Evolutionary conservation across 768 basidiomycete genomes (phyloP).

Genomic region (Pleurotus citrinopileatus): DNA sequence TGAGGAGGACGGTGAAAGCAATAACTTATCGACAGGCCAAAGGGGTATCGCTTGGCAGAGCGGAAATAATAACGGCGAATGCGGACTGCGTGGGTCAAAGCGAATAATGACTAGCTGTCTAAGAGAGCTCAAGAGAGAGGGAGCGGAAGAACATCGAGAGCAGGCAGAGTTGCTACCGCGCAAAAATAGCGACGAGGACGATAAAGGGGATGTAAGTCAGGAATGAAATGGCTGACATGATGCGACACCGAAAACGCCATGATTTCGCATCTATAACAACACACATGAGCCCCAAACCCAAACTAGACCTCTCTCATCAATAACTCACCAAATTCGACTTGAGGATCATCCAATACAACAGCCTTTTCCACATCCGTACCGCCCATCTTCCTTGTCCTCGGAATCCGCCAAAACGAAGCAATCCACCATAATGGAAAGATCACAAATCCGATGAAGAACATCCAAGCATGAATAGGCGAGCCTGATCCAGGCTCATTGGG

Average conservation of each 20-base stretch:
- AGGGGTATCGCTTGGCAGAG: constrained; percentile 5
- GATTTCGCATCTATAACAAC: constrained; percentile 57
- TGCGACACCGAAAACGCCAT: constrained; percentile 75
- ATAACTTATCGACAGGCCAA: constrained; percentile 10
- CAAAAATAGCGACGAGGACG: constrained; percentile 67
- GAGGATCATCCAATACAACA: constrained; percentile 75
- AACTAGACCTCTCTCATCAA: not conserved
- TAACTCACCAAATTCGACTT: constrained; percentile 69
- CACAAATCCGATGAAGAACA: constrained; percentile 74
- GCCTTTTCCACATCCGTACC: constrained; percentile 59
- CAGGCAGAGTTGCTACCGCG: constrained; percentile 12
- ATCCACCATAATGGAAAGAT: constrained; percentile 67
- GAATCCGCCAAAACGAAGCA: constrained; percentile 49
- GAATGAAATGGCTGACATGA: constrained; percentile 65
- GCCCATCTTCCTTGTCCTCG: constrained; percentile 60
- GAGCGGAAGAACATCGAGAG: not conserved
- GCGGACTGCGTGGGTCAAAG: not conserved
- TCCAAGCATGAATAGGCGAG: constrained; percentile 66
- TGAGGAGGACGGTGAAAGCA: not conserved
- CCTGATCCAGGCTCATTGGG: constrained; percentile 32
- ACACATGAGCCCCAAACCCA: no score
- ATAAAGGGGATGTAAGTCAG: constrained; percentile 81
- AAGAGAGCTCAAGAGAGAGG: not conserved
- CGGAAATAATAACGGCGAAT: not conserved
- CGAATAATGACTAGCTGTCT: not conserved